Percentiles rank a stretch among this genome's conserved stretches.
phyloP scores from a whole-genome alignment of 768 basidiomycete species.

The Calocera viscosa region DNA sequence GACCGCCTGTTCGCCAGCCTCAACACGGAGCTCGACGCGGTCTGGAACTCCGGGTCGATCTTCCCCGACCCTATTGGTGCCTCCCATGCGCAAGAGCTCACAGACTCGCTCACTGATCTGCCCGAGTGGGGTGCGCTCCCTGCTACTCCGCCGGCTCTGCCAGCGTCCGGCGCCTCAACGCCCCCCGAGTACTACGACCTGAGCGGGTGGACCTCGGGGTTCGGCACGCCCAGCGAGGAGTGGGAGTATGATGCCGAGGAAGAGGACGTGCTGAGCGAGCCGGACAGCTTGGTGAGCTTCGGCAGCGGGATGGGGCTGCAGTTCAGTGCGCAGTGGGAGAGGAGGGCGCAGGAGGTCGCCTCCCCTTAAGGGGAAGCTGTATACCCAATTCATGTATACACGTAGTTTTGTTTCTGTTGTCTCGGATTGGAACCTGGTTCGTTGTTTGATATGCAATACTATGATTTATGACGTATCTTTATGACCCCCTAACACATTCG shows the following conservation, averaged over 20 bases:
- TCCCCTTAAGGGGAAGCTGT: background rate
- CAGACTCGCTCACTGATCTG: background rate
- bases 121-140: background rate
- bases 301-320: background rate
- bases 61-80: background rate
- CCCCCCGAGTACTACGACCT: background rate
- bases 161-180: background rate
- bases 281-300: background rate
- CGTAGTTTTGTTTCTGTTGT: background rate
- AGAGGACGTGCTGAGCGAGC: slow-evolving; percentile 1
- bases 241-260: background rate
- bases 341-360: background rate
- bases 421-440: background rate
- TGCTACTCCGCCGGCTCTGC: background rate
- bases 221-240: slow-evolving; percentile 1
- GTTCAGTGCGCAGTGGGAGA: background rate
- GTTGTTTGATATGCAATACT: no score
- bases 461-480: no score
- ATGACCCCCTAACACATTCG: no score
- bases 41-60: background rate
- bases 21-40: background rate
- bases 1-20: background rate
- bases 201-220: background rate
- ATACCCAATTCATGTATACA: background rate
- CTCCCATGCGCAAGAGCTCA: background rate